Evolutionary conservation across 1,139 yeast genomes (phyloP).

Genomic region (Ogataea hybrid): DNA sequence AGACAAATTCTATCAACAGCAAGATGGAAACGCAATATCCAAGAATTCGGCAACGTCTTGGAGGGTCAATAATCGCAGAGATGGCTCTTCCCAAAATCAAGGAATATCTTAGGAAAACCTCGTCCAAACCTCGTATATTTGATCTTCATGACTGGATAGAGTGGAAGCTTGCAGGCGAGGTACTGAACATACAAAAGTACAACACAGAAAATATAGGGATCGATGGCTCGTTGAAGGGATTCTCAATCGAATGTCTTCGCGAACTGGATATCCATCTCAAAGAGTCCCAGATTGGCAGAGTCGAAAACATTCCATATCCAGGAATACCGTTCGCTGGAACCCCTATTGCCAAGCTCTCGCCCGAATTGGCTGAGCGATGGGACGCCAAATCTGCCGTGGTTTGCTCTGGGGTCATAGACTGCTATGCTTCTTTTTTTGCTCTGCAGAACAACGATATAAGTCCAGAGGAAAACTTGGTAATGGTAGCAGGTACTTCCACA

Average conservation of each 20-base stretch:
- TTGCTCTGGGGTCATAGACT: conserved; percentile 53
- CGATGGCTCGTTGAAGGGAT: conserved; percentile 60
- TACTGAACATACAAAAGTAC: neutral
- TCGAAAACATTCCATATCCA: conserved; percentile 13
- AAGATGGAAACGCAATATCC: conserved; percentile 16
- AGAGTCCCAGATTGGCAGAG: conserved; percentile 23
- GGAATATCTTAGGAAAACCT: conserved; percentile 34
- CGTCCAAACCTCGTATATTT: conserved; percentile 37
- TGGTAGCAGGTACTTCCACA: conserved; percentile 64
- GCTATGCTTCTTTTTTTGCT: conserved; percentile 53
- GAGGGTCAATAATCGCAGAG: conserved; percentile 52
- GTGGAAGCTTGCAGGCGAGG: conserved; percentile 31
- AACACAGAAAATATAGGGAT: conserved; percentile 23
- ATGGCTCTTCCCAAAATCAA: conserved; percentile 53
- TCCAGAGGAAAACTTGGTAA: conserved; percentile 34
- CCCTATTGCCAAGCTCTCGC: conserved; percentile 16
- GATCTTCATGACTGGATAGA: conserved; percentile 54
- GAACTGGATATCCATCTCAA: conserved; percentile 17
- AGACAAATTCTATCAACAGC: conserved; percentile 36
- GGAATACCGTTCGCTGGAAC: conserved; percentile 30
- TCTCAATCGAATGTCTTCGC: conserved; percentile 36
- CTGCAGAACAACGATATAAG: conserved; percentile 26
- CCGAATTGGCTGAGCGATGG: conserved; percentile 5
- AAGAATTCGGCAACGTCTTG: conserved; percentile 32
- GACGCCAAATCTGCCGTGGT: conserved; percentile 27